Evolutionary conservation across 306 rosid genomes (phyloP).

Genomic region (Fragaria vesca): DNA sequence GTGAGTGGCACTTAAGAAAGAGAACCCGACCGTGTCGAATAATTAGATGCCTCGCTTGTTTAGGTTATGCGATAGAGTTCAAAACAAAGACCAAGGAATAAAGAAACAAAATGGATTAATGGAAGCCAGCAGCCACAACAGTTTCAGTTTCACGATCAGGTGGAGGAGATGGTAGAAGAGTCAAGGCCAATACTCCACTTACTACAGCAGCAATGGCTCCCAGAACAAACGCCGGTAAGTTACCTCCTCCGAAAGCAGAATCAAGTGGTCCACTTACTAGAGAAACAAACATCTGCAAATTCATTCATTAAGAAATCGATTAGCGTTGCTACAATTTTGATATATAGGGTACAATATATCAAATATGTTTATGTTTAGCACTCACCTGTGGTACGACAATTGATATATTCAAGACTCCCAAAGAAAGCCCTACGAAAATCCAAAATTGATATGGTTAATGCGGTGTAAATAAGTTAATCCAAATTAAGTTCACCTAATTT

Average conservation of each 20-base stretch:
- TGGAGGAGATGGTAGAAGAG: background rate
- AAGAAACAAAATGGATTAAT: background rate
- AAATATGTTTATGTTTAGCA: too few species aligned
- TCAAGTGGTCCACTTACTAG: background rate
- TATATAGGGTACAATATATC: background rate
- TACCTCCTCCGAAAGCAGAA: background rate
- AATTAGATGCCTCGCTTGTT: too few species aligned
- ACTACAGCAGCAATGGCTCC: background rate
- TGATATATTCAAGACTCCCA: slow-evolving; percentile 10
- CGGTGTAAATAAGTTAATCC: background rate
- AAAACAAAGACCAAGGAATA: background rate
- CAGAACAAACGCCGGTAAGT: background rate
- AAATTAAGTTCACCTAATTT: background rate
- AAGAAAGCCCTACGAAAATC: background rate
- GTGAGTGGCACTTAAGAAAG: too few species aligned
- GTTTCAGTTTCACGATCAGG: background rate
- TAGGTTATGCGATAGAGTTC: too few species aligned
- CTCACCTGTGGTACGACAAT: slow-evolving; percentile 2
- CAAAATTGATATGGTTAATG: background rate
- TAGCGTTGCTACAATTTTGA: background rate
- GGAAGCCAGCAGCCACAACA: background rate
- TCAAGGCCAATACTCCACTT: slow-evolving; percentile 2
- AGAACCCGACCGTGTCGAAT: too few species aligned
- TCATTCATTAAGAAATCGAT: background rate
- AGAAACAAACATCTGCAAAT: background rate